Conservation (phyloP, 2,329 filamentous ascomycete genomes). For the Ophiocordyceps unilateralis region DNA sequence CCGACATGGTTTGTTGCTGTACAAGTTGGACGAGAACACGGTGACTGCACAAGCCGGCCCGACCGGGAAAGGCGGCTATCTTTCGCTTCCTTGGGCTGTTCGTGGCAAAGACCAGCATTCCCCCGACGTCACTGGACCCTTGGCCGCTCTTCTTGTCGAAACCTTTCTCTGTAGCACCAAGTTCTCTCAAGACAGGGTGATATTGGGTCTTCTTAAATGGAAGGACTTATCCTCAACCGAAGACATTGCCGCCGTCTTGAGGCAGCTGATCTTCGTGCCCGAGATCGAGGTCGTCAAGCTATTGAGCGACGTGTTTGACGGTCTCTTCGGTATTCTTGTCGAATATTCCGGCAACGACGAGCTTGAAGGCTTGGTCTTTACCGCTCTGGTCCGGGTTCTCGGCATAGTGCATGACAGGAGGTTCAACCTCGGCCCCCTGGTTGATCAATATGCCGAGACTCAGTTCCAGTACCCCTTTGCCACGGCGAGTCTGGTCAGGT, state of each 20-base stretch:
- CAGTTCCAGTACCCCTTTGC: conserved; percentile 89
- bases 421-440: conserved; percentile 78
- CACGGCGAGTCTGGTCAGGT: conserved; percentile 72
- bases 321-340: conserved; percentile 78
- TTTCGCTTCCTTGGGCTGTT: conserved; percentile 66
- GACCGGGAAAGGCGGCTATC: conserved; percentile 67
- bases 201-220: conserved; percentile 77
- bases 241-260: conserved; percentile 56
- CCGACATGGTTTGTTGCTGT: conserved; percentile 61
- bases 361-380: conserved; percentile 85
- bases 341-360: conserved; percentile 85
- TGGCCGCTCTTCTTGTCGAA: conserved; percentile 62
- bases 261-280: conserved; percentile 78
- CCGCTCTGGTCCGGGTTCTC: conserved; percentile 72
- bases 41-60: conserved; percentile 44
- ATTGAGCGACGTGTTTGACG: conserved; percentile 72
- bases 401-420: conserved; percentile 88
- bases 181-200: conserved; percentile 80
- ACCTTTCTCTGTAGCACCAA: conserved; percentile 89
- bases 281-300: conserved; percentile 97
- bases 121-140: conserved; percentile 61
- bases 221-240: conserved; percentile 49
- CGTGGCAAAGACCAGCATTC: conserved; percentile 47
- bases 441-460: conserved; percentile 78
- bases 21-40: conserved; percentile 84